These are phyloP conservation scores for Fusarium devonianum DNA, from an alignment of 2,329 filamentous ascomycete species.

Conservation along the genomic window DNA sequence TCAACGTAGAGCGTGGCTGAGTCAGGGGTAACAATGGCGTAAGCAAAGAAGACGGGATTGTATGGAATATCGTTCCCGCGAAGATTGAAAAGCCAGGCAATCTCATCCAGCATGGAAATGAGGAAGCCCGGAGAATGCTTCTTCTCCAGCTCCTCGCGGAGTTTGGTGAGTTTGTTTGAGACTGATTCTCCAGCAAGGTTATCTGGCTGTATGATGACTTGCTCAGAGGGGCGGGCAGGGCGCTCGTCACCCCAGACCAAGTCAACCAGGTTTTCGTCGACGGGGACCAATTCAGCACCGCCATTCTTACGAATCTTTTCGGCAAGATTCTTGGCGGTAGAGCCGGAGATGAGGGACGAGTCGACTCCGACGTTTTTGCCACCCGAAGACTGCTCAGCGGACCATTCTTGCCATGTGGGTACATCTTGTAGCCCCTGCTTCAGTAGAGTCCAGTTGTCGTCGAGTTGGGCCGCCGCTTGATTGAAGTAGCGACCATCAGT, in stretches of 20 bases:
- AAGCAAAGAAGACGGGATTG: conserved; percentile 98
- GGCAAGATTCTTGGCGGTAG: conserved; percentile 70
- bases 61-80: conserved; percentile 95
- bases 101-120: conserved; percentile 93
- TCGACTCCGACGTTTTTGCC: conserved; percentile 93
- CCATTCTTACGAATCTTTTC: conserved; percentile 89
- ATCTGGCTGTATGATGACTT: conserved; percentile 73
- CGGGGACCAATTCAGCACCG: conserved; percentile 75
- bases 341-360: conserved; percentile 80
- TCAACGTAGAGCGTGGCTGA: conserved; percentile 86
- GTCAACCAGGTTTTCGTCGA: conserved; percentile 88
- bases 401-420: conserved; percentile 98
- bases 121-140: conserved; percentile 88
- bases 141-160: conserved; percentile 91
- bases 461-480: conserved; percentile 89
- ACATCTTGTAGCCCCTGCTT: conserved; percentile 95
- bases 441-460: conserved; percentile 87
- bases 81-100: conserved; percentile 98
- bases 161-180: conserved; percentile 80
- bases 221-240: conserved; percentile 77
- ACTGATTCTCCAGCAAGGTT: conserved; percentile 85
- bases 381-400: conserved; percentile 81
- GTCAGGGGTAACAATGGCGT: conserved; percentile 83
- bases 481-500: conserved; percentile 99
- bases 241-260: conserved; percentile 81